Conservation (phyloP, 1,139 yeast species). For the Yamadazyma blattariae region DNA sequence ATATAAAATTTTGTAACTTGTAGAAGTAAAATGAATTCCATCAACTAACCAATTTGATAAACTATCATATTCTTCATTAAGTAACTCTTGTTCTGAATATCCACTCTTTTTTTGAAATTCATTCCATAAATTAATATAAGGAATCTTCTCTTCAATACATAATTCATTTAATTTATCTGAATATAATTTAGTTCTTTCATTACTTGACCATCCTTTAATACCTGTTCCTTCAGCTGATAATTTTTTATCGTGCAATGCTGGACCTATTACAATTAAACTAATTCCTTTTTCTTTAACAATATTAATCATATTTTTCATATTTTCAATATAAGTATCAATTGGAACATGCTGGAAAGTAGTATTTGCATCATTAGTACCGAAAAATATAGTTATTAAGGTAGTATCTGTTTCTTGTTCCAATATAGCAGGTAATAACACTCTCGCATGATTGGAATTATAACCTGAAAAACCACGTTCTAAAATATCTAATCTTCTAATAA, state of each 20-base stretch:
- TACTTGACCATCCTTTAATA: constrained; percentile 14
- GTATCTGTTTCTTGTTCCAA: constrained; percentile 40
- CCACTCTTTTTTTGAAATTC: constrained; percentile 9
- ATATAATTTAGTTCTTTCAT: constrained; percentile 40
- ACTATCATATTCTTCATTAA: constrained; percentile 14
- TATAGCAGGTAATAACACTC: constrained; percentile 43
- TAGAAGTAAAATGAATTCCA: constrained; percentile 67
- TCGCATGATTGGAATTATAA: constrained; percentile 55
- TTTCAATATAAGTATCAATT: constrained; percentile 43
- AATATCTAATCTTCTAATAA: constrained; percentile 52
- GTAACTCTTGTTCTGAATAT: constrained; percentile 14
- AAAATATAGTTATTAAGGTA: constrained; percentile 53
- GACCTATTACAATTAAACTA: constrained; percentile 57
- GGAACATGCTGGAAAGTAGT: constrained; percentile 54
- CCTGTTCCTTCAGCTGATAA: constrained; percentile 7
- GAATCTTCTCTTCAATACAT: constrained; percentile 43
- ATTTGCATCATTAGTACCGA: constrained; percentile 73
- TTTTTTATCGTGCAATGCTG: constrained; percentile 52
- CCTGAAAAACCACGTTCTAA: constrained; percentile 64
- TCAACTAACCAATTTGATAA: constrained; percentile 34
- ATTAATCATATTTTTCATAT: constrained; percentile 41
- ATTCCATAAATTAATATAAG: constrained; percentile 53
- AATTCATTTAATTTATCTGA: constrained; percentile 47
- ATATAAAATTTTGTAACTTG: constrained; percentile 56
- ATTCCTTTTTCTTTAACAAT: constrained; percentile 38